phyloP scores from a whole-genome alignment of 495 filamentous ascomycete genomes.

The Friedmanniomyces endolithicus region DNA sequence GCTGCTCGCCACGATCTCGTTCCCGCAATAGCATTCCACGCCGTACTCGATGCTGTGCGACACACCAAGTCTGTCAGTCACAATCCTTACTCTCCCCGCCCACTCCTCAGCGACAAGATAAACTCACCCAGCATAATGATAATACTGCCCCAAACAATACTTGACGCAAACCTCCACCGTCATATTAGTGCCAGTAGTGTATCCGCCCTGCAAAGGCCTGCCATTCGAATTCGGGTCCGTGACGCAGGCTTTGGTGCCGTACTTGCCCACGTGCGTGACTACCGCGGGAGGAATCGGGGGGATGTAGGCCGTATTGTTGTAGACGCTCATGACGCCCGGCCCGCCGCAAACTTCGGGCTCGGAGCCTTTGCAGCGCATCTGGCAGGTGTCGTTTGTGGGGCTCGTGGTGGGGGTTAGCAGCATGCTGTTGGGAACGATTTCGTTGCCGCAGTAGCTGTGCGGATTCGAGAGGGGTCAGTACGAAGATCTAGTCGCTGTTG shows the following conservation, averaged over 20 bases:
- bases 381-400: slow-evolving; percentile 13
- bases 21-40: slow-evolving; percentile 19
- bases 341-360: slow-evolving; percentile 18
- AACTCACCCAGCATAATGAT: slow-evolving; percentile 17
- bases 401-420: slow-evolving; percentile 4
- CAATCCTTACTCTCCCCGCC: not conserved
- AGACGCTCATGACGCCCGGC: slow-evolving; percentile 4
- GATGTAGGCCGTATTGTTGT: slow-evolving; percentile 14
- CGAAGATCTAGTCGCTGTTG: too few relatives aligned
- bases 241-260: slow-evolving; percentile 8
- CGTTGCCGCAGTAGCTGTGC: slow-evolving; percentile 17
- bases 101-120: not conserved
- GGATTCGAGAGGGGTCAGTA: not conserved
- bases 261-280: slow-evolving; percentile 10
- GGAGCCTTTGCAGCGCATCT: slow-evolving; percentile 9
- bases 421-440: not conserved
- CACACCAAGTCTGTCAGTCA: slow-evolving; percentile 3
- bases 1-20: slow-evolving; percentile 1
- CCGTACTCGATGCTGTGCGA: slow-evolving; percentile 14
- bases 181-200: slow-evolving; percentile 21
- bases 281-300: slow-evolving; percentile 8
- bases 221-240: slow-evolving; percentile 14
- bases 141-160: slow-evolving; percentile 28
- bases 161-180: slow-evolving; percentile 32
- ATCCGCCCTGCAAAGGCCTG: slow-evolving; percentile 9